phyloP scores from a whole-genome alignment of 164 flowering plant genomes.

The grape (Vitis vinifera) region DNA sequence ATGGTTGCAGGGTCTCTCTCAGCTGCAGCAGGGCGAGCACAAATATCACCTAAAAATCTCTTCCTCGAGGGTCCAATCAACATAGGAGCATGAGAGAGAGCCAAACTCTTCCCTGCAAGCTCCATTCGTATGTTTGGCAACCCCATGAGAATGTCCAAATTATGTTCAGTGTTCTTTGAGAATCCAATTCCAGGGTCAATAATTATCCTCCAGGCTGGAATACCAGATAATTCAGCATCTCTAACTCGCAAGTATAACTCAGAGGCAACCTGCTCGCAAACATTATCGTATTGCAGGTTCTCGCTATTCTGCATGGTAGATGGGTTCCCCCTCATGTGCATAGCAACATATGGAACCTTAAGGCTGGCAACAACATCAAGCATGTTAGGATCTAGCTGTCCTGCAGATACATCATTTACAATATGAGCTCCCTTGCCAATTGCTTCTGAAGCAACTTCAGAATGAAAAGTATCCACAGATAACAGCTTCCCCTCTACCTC shows the following conservation, averaged over 20 bases:
- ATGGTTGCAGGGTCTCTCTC: conserved; percentile 83
- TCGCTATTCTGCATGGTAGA: conserved; percentile 74
- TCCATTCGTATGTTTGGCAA: conserved; percentile 52
- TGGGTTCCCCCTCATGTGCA: conserved; percentile 97
- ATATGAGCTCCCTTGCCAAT: conserved; percentile 74
- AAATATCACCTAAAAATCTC: conserved; percentile 79
- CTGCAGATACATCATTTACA: conserved; percentile 89
- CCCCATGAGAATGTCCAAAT: conserved; percentile 67
- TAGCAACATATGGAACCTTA: conserved; percentile 71
- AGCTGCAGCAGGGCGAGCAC: conserved; percentile 48
- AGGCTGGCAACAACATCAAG: conserved; percentile 54
- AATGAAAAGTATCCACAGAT: conserved; percentile 89
- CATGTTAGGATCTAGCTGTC: conserved; percentile 72
- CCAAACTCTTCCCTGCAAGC: conserved; percentile 63
- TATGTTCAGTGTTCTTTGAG: conserved; percentile 78
- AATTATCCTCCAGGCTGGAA: conserved; percentile 92
- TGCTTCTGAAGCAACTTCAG: conserved; percentile 82
- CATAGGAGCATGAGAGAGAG: conserved; percentile 69
- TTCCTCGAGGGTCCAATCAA: conserved; percentile 92
- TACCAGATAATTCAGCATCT: conserved; percentile 73
- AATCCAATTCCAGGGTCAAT: conserved; percentile 93
- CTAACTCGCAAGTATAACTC: conserved; percentile 52
- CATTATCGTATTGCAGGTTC: conserved; percentile 65
- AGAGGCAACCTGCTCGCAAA: conserved; percentile 61
- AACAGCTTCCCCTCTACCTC: conserved; percentile 71